Conservation (phyloP, 164 flowering plant genomes). For the Litsea cubeba region DNA sequence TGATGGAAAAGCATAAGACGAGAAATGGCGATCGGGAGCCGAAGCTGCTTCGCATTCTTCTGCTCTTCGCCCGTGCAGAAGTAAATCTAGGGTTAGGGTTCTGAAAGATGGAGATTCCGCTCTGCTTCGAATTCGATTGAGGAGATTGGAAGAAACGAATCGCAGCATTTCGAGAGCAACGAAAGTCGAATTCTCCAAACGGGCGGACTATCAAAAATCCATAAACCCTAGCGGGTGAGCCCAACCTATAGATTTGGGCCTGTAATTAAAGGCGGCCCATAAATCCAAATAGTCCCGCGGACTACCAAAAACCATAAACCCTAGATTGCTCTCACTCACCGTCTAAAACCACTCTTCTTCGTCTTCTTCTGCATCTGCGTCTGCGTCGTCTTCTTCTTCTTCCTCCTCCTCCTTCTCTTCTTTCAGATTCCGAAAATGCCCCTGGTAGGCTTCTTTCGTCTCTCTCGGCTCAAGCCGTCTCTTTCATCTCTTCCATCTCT, state of each 20-base stretch:
- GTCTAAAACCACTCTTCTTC: background rate
- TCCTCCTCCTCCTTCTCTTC: background rate
- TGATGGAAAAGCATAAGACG: conserved; percentile 13
- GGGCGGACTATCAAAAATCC: too few species aligned
- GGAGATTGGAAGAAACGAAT: background rate
- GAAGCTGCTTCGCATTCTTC: background rate
- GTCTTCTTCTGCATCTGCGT: background rate
- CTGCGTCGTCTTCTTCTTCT: too few species aligned
- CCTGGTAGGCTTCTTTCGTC: background rate
- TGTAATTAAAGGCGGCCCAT: too few species aligned
- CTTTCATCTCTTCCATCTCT: conserved; percentile 12
- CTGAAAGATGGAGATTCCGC: background rate
- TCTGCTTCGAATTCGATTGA: background rate
- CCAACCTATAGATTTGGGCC: too few species aligned
- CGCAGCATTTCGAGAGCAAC: conserved; percentile 8
- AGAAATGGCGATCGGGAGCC: conserved; percentile 4
- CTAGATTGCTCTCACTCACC: background rate
- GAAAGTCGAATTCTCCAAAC: too few species aligned
- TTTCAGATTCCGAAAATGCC: conserved; percentile 1
- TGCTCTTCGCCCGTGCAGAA: background rate
- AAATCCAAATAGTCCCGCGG: too few species aligned
- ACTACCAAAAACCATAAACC: background rate
- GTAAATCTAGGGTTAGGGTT: background rate
- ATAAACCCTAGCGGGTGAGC: too few species aligned
- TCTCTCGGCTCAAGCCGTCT: conserved; percentile 17